phyloP scores from a whole-genome alignment of 345 rosid genomes.

The Corchorus olitorius region DNA sequence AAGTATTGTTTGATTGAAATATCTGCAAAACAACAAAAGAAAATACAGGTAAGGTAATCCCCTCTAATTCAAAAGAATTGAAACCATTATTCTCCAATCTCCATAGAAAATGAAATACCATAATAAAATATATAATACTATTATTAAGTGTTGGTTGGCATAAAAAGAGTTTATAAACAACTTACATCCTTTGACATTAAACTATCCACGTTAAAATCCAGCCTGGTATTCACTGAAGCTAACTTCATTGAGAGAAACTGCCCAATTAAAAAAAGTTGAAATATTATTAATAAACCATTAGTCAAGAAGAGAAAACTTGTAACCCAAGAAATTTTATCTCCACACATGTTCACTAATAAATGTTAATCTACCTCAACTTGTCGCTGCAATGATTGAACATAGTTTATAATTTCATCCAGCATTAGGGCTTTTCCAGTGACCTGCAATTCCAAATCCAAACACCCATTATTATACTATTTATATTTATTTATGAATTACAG shows the following conservation, averaged over 20 bases:
- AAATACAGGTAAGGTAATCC: not conserved
- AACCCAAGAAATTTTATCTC: slow-evolving; percentile 23
- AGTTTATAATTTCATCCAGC: slow-evolving; percentile 92
- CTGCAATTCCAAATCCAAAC: slow-evolving; percentile 31
- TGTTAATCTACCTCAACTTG: slow-evolving; percentile 81
- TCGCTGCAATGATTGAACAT: slow-evolving; percentile 86
- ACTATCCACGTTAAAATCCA: slow-evolving; percentile 61
- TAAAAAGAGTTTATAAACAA: not conserved
- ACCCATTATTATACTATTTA: not conserved
- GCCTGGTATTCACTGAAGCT: slow-evolving; percentile 81
- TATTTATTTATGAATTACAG: not conserved
- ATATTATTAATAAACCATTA: not conserved
- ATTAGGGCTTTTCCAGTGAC: slow-evolving; percentile 86
- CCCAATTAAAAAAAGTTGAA: slow-evolving; percentile 16
- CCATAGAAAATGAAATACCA: not conserved
- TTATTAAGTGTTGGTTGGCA: not conserved
- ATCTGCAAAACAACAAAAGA: slow-evolving; percentile 31
- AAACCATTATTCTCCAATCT: not conserved
- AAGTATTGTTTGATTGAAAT: slow-evolving; percentile 48
- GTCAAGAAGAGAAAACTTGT: slow-evolving; percentile 26
- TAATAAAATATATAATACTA: not conserved
- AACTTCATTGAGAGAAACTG: slow-evolving; percentile 97
- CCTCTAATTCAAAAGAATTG: not conserved
- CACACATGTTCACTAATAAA: slow-evolving; percentile 20
- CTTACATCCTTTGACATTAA: slow-evolving; percentile 76